phyloP scores from a whole-genome alignment of 2,329 filamentous ascomycete genomes.

The Pyricularia pennisetigena region DNA sequence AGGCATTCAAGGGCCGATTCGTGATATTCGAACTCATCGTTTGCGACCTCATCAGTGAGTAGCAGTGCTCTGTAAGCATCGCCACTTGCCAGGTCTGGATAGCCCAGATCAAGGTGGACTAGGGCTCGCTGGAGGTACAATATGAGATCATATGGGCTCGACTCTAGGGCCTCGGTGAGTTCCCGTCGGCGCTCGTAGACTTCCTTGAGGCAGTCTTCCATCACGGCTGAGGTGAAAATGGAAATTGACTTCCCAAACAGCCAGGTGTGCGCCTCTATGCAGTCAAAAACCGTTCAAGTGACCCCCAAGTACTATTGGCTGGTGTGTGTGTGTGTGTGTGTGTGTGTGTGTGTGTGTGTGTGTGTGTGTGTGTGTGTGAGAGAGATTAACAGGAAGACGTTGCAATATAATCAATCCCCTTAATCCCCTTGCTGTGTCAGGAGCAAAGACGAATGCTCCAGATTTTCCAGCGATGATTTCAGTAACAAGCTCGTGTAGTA shows the following conservation, averaged over 20 bases:
- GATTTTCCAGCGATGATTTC: not conserved
- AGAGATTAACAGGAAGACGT: no score
- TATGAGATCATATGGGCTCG: constrained; percentile 49
- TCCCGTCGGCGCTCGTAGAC: constrained; percentile 44
- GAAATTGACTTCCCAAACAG: not conserved
- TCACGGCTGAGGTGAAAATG: not conserved
- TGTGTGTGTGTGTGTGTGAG: no score
- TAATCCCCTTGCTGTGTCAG: no score
- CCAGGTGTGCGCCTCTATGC: not conserved
- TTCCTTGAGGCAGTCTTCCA: constrained; percentile 19
- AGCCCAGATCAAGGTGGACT: constrained; percentile 64
- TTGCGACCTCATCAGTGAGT: constrained; percentile 67
- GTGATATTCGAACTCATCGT: constrained; percentile 78
- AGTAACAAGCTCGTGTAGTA: not conserved
- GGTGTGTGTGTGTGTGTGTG: not conserved
- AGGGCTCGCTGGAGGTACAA: constrained; percentile 61
- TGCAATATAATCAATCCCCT: no score
- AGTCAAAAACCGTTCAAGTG: not conserved
- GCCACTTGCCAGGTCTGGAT: constrained; percentile 80
- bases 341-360: no score
- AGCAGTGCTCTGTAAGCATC: constrained; percentile 89
- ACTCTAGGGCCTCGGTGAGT: constrained; percentile 44
- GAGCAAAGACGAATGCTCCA: no score
- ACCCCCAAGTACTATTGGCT: not conserved
- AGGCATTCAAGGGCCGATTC: constrained; percentile 51